Conservation (phyloP, 805 yeast species). For the Saturnispora sekii region DNA sequence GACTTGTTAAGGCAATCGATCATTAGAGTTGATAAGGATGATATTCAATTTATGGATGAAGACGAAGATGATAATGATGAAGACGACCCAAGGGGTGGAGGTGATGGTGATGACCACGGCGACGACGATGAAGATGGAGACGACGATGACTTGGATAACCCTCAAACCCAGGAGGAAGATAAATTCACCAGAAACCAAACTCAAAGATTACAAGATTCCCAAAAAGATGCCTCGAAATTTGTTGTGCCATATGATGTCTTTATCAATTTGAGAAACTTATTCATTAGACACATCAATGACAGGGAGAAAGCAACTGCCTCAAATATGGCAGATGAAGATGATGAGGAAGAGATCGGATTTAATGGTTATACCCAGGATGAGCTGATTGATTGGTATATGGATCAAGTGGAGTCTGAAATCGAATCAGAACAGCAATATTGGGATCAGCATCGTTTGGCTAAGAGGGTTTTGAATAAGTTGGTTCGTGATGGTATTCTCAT, state of each 20-base stretch:
- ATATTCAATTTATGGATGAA: constrained; percentile 75
- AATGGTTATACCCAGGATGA: constrained; percentile 57
- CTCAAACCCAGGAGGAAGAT: constrained; percentile 8
- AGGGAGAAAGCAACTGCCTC: constrained; percentile 35
- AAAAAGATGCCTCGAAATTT: constrained; percentile 26
- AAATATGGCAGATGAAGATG: constrained; percentile 36
- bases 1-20: constrained; percentile 83
- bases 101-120: constrained; percentile 19
- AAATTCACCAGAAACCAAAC: constrained; percentile 7
- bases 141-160: constrained; percentile 2
- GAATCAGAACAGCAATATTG: constrained; percentile 61
- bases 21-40: constrained; percentile 90
- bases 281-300: constrained; percentile 45
- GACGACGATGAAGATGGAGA: constrained; percentile 13
- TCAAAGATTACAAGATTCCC: constrained; percentile 2
- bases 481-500: constrained; percentile 79
- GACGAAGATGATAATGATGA: constrained; percentile 24
- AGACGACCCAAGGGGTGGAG: constrained; percentile 29
- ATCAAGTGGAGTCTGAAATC: constrained; percentile 61
- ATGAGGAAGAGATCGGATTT: constrained; percentile 26
- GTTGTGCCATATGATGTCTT: constrained; percentile 80
- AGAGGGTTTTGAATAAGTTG: constrained; percentile 72
- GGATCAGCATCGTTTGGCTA: constrained; percentile 59
- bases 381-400: constrained; percentile 73
- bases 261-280: constrained; percentile 68